phyloP scores from a whole-genome alignment of 306 rosid genomes.

The Trifolium dubium region DNA sequence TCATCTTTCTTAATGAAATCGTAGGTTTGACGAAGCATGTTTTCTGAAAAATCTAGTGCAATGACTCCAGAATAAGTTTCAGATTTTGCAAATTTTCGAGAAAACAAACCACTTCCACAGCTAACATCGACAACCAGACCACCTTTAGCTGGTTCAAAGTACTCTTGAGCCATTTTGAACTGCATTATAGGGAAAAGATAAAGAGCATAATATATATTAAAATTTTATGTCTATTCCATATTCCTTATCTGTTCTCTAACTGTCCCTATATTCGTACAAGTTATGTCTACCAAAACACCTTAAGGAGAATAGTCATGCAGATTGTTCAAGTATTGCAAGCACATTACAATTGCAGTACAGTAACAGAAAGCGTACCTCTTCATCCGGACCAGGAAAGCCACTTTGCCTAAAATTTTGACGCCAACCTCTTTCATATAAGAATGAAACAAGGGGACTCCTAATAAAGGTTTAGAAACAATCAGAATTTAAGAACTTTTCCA shows the following conservation, averaged over 20 bases:
- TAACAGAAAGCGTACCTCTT: slow-evolving; percentile 65
- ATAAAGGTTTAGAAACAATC: slow-evolving; percentile 30
- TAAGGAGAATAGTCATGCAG: neutral
- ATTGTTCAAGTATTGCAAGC: neutral
- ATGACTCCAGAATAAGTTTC: slow-evolving; percentile 72
- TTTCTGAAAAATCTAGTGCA: slow-evolving; percentile 92
- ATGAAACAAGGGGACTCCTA: slow-evolving; percentile 96
- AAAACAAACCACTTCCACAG: slow-evolving; percentile 94
- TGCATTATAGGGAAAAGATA: slow-evolving; percentile 43
- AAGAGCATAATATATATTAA: neutral
- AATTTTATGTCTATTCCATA: neutral
- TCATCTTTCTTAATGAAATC: slow-evolving; percentile 80
- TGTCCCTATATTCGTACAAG: neutral
- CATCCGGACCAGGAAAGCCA: slow-evolving; percentile 95
- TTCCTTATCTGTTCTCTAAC: neutral
- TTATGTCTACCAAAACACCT: slow-evolving; percentile 7
- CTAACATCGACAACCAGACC: slow-evolving; percentile 87
- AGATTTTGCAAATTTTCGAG: slow-evolving; percentile 79
- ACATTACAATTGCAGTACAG: slow-evolving; percentile 13
- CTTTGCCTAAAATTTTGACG: slow-evolving; percentile 86
- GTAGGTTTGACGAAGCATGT: slow-evolving; percentile 88
- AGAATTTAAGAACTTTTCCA: slow-evolving; percentile 41
- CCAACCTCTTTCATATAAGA: slow-evolving; percentile 97
- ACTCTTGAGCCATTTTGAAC: slow-evolving; percentile 92
- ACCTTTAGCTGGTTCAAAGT: slow-evolving; percentile 73